Evolutionary conservation across 2,329 filamentous ascomycete genomes (phyloP).

Genomic region (Cadophora sp.): DNA sequence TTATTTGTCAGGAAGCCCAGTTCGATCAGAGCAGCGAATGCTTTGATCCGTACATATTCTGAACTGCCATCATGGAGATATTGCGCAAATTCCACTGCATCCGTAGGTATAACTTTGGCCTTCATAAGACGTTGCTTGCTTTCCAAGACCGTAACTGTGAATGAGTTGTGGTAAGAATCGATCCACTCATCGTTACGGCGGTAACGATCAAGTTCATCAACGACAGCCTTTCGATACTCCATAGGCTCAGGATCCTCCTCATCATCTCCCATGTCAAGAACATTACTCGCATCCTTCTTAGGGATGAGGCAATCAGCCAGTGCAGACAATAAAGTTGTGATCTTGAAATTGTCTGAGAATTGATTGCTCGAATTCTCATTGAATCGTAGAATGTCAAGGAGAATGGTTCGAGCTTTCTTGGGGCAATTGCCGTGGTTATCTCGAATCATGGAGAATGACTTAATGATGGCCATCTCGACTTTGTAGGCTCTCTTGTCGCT

Average conservation of each 20-base stretch:
- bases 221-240: constrained; percentile 48
- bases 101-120: constrained; percentile 62
- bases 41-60: constrained; percentile 69
- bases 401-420: constrained; percentile 77
- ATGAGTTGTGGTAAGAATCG: constrained; percentile 71
- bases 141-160: constrained; percentile 66
- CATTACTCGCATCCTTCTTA: constrained; percentile 45
- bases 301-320: constrained; percentile 65
- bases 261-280: constrained; percentile 50
- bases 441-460: constrained; percentile 79
- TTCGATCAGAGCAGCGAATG: constrained; percentile 68
- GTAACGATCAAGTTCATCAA: constrained; percentile 72
- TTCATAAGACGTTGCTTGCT: constrained; percentile 70
- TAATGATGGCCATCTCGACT: constrained; percentile 83
- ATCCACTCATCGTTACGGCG: constrained; percentile 73
- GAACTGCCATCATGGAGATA: constrained; percentile 70
- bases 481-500: constrained; percentile 84
- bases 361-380: constrained; percentile 94
- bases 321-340: constrained; percentile 77
- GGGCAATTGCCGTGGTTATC: constrained; percentile 80
- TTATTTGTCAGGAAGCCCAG: constrained; percentile 65
- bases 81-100: constrained; percentile 63
- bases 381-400: constrained; percentile 87
- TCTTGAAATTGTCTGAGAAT: constrained; percentile 89
- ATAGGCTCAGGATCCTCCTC: constrained; percentile 52